Evolutionary conservation across 2,329 filamentous ascomycete genomes (phyloP), one percentile per base, ranked within the genome.

Genomic region (Aspergillus floridensis): DNA sequence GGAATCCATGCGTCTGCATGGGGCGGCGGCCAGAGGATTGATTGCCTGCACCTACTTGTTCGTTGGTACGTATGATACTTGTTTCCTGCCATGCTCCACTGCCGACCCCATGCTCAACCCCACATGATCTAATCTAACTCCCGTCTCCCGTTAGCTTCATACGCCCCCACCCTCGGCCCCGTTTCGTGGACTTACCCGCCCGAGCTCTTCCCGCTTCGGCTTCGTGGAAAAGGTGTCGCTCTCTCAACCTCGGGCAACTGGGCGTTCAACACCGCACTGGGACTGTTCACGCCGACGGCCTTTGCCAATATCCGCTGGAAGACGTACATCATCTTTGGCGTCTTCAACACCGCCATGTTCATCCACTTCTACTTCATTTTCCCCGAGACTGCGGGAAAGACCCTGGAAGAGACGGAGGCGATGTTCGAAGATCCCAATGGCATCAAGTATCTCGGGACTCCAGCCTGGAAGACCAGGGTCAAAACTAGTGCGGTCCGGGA

Each of bases 381-480:
- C 65, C 88, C 87, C 0, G 84, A 91, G 75, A 91, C 88, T 0
- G 84, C 86, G 44, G 88, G 88, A 12, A 89, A 86, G 76, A 88
- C 88, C 0, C 83, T 92, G 0, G 90, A 93, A 72, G 88, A 92
- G 73, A 88, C 91, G 71, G 88, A 90, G 65, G 84, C 86, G 5
- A 86, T 92, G 63, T 92, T 92, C 68, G 73, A 72, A 38, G 72
- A 75, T 31, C 72, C 73, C 16, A 60, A 68, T 12, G 69, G 70
- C 4, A 59, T 67, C 26, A 64, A 61, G 47, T 69, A 67, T 55
- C 48, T 72, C 11, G 70, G 73, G 0, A 72, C 75, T 1, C 59
- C 65, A 11, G 70, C 78, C 0, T 80, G 78, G 79, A 74, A 76
- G 58, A 80, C 77, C 12, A 57, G 46, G n/a, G 60, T 68, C 5